Conservation (phyloP, 2,329 filamentous ascomycete species). For the Rhynchosporium secalis region DNA sequence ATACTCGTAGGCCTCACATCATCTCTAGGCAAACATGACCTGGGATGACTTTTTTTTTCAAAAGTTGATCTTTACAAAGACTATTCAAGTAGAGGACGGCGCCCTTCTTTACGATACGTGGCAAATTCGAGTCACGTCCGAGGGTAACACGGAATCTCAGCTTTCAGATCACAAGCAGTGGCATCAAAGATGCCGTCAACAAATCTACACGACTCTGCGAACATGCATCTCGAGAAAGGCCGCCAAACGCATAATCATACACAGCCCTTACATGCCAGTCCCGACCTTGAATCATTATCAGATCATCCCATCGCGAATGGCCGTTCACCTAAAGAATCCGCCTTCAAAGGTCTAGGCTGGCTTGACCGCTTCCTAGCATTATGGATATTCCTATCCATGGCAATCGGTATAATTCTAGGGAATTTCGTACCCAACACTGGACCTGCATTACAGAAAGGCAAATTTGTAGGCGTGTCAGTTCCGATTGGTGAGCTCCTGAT, state of each 20-base stretch:
- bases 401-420: slow-evolving; percentile 61
- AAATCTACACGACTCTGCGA: neutral
- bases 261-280: neutral
- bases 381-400: slow-evolving; percentile 69
- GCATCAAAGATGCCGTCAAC: neutral
- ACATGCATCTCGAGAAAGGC: neutral
- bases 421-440: slow-evolving; percentile 60
- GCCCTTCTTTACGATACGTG: neutral
- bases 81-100: neutral
- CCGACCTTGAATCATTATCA: neutral
- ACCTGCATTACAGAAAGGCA: slow-evolving; percentile 56
- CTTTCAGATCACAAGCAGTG: too few relatives aligned
- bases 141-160: neutral
- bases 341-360: slow-evolving; percentile 43
- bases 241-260: neutral
- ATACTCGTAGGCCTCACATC: neutral
- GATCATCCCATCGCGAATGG: neutral
- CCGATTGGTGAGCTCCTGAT: slow-evolving; percentile 53
- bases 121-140: neutral
- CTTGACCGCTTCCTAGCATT: slow-evolving; percentile 53
- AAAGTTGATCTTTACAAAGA: too few relatives aligned
- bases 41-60: neutral
- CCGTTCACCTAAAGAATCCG: slow-evolving; percentile 20
- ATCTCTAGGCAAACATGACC: neutral
- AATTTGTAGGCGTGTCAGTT: slow-evolving; percentile 62